phyloP scores from a whole-genome alignment of 257 asterid genomes.

The Petunia axillaris region DNA sequence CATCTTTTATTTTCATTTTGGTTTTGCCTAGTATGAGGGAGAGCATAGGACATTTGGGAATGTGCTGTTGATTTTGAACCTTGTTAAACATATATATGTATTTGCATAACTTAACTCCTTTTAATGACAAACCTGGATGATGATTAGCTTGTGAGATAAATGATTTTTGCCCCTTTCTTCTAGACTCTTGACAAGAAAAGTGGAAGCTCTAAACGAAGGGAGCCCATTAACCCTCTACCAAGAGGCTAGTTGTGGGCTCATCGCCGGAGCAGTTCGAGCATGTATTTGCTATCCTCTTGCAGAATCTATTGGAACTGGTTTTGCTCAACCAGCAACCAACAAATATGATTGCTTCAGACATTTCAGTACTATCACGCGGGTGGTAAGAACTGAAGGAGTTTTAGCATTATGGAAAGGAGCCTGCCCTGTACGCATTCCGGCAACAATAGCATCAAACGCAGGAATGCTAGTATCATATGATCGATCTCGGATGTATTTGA shows the following conservation, averaged over 20 bases:
- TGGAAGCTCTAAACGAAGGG: constrained; percentile 26
- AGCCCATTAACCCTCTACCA: constrained; percentile 27
- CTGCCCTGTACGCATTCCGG: no score
- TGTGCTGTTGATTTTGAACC: no score
- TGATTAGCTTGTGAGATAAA: background rate
- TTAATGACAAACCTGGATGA: background rate
- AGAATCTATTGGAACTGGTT: no score
- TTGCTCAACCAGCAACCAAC: no score
- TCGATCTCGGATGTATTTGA: constrained; percentile 24
- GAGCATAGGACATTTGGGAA: no score
- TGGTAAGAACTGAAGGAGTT: no score
- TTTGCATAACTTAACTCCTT: background rate
- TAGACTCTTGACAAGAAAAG: constrained; percentile 23
- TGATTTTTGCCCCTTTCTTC: background rate
- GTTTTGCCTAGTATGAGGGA: no score
- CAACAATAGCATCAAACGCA: background rate
- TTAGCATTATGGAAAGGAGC: constrained; percentile 3
- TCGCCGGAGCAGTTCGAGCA: constrained; percentile 22
- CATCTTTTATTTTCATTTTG: no score
- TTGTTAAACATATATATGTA: background rate
- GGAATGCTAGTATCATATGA: constrained; percentile 28
- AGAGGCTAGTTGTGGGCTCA: constrained; percentile 28
- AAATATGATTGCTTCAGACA: no score
- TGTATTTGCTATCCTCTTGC: constrained; percentile 12
- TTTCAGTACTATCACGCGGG: no score